These are phyloP conservation scores for Phlebiopsis gigantea DNA, from an alignment of 768 basidiomycete species.

Conservation along the genomic window DNA sequence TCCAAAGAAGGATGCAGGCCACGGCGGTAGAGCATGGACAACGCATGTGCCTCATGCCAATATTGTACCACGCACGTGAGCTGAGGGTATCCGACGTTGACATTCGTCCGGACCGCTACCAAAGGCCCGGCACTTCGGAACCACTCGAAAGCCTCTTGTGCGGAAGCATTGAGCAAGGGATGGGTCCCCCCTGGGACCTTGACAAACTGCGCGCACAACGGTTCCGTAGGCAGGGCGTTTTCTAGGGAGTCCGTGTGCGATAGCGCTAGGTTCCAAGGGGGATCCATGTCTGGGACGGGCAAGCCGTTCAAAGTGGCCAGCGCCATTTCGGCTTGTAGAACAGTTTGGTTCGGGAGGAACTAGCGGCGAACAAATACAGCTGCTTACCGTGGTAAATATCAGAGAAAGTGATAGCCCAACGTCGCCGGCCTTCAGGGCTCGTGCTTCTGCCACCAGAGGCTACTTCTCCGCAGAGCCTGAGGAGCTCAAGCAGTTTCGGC, in stretches of 20 bases:
- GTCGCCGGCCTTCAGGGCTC: neutral
- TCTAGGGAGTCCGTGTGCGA: constrained; percentile 3
- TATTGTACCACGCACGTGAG: constrained; percentile 5
- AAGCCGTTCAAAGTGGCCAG: constrained; percentile 7
- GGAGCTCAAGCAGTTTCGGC: neutral
- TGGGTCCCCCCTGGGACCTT: neutral
- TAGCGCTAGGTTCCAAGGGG: neutral
- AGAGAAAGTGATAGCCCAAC: neutral
- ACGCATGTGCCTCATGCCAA: constrained; percentile 8
- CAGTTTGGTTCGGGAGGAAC: neutral
- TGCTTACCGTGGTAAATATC: constrained; percentile 1
- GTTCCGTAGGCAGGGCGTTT: neutral
- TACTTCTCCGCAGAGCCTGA: neutral
- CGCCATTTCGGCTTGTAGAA: constrained; percentile 8
- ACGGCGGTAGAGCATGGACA: neutral
- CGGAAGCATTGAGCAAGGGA: neutral
- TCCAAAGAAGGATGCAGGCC: neutral
- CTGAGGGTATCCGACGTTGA: neutral
- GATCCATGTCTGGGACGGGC: neutral
- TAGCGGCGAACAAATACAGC: too few relatives aligned
- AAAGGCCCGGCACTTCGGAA: constrained; percentile 7
- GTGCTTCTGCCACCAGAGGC: neutral
- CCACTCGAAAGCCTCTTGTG: constrained; percentile 3
- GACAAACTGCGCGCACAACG: constrained; percentile 4
- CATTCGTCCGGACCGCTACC: neutral